phyloP scores from a whole-genome alignment of 2,329 filamentous ascomycete genomes.

The Elsinoe ampelina region DNA sequence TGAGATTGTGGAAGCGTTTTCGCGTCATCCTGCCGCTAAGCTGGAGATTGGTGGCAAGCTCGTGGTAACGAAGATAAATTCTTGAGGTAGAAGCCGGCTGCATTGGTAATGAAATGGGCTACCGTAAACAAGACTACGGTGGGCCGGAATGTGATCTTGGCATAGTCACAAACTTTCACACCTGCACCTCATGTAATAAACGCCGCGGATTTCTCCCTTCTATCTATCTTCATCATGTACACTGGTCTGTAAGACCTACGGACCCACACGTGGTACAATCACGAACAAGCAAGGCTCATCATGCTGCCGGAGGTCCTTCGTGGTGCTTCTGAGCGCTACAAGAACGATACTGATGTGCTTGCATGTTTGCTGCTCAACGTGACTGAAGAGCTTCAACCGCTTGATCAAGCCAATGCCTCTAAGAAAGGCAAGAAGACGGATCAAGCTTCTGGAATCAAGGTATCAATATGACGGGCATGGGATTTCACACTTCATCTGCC shows the following conservation, averaged over 20 bases:
- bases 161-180: background rate
- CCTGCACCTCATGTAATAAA: too few relatives aligned
- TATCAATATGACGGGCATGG: too few relatives aligned
- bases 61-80: background rate
- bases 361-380: background rate
- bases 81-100: background rate
- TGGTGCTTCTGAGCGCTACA: background rate
- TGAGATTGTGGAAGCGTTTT: slow-evolving; percentile 56
- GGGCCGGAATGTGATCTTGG: background rate
- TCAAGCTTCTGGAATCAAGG: too few relatives aligned
- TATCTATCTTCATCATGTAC: too few relatives aligned
- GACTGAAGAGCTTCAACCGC: too few relatives aligned
- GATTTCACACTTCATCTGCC: too few relatives aligned
- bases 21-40: slow-evolving; percentile 20
- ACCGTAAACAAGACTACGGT: background rate
- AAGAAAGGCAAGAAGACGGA: too few relatives aligned
- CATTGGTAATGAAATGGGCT: background rate
- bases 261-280: background rate
- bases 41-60: background rate
- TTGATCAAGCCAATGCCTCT: too few relatives aligned
- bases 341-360: background rate
- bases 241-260: too few relatives aligned
- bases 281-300: background rate
- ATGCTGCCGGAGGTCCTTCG: background rate
- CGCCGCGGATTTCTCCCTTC: too few relatives aligned